Evolutionary conservation across 495 filamentous ascomycete species (phyloP).

Genomic region (Cladorrhinum samala): DNA sequence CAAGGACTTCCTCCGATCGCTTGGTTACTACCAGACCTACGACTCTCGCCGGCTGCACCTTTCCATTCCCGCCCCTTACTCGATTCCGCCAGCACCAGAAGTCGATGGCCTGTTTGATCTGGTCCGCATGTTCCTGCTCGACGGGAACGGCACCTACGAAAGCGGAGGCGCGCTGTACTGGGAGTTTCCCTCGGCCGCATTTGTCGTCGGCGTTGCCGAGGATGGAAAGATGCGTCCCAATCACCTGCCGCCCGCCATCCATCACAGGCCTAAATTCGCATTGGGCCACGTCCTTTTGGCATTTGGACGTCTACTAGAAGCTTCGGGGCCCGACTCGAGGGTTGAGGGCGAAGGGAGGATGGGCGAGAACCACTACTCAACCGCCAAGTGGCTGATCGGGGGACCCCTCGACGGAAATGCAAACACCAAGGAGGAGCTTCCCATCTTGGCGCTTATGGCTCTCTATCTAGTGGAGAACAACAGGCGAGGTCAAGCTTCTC

Average conservation of each 20-base stretch:
- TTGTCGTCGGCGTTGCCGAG: no score
- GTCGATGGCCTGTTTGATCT: slow-evolving; percentile 19
- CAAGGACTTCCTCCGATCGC: slow-evolving; percentile 20
- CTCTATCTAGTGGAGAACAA: slow-evolving; percentile 36
- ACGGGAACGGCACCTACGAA: not conserved
- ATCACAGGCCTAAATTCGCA: no score
- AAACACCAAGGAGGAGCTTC: slow-evolving; percentile 26
- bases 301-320: slow-evolving; percentile 17
- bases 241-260: no score
- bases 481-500: slow-evolving; percentile 35
- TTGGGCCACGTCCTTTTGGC: slow-evolving; percentile 29
- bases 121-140: not conserved
- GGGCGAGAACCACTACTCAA: slow-evolving; percentile 31
- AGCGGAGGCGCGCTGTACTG: not conserved
- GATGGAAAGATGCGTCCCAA: no score
- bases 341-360: slow-evolving; percentile 14
- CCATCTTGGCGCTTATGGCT: slow-evolving; percentile 32
- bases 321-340: slow-evolving; percentile 12
- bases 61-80: slow-evolving; percentile 11
- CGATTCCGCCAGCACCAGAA: slow-evolving; percentile 19
- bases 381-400: slow-evolving; percentile 28
- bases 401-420: slow-evolving; percentile 30
- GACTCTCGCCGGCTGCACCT: slow-evolving; percentile 33
- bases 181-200: slow-evolving; percentile 6
- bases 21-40: slow-evolving; percentile 35